Evolutionary conservation across 371 early-diverging fungal genomes (phyloP).

Genomic region (Mucor racemosus): DNA sequence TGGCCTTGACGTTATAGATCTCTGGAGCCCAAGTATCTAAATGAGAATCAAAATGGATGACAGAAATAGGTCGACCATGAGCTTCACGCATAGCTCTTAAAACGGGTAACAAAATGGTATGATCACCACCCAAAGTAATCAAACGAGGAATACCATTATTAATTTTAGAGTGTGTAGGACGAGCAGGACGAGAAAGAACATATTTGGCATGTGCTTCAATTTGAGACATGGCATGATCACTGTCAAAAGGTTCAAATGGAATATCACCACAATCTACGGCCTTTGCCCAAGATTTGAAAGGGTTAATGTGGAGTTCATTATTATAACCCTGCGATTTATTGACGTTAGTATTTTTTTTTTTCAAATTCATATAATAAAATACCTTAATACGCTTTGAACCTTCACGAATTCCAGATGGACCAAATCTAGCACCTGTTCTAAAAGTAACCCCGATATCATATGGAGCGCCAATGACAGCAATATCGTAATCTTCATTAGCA

Average conservation of each 20-base stretch:
- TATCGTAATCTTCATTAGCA: conserved; percentile 46
- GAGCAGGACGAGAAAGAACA: conserved; percentile 41
- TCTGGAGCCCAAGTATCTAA: conserved; percentile 56
- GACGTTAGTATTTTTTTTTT: not conserved
- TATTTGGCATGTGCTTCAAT: conserved; percentile 44
- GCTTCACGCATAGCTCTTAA: conserved; percentile 43
- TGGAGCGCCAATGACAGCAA: conserved; percentile 54
- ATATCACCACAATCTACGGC: conserved; percentile 58
- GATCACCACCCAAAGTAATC: conserved; percentile 53
- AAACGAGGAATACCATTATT: conserved; percentile 35
- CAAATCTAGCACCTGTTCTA: conserved; percentile 57
- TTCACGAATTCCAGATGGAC: conserved; percentile 54
- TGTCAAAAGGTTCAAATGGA: conserved; percentile 52
- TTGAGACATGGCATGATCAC: conserved; percentile 49
- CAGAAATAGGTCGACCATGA: conserved; percentile 45
- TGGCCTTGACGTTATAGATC: conserved; percentile 43
- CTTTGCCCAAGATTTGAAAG: conserved; percentile 55
- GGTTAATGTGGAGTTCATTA: conserved; percentile 38
- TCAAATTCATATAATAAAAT: not conserved
- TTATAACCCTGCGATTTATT: conserved; percentile 38
- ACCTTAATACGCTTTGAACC: conserved; percentile 49
- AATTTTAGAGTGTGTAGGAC: conserved; percentile 2
- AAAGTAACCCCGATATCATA: conserved; percentile 57
- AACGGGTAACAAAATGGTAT: conserved; percentile 50
- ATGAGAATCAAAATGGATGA: conserved; percentile 60